Percentiles rank a stretch among this genome's conserved stretches.
Evolutionary conservation across 768 basidiomycete species (phyloP).

Genomic region (Termitomyces sp.): DNA sequence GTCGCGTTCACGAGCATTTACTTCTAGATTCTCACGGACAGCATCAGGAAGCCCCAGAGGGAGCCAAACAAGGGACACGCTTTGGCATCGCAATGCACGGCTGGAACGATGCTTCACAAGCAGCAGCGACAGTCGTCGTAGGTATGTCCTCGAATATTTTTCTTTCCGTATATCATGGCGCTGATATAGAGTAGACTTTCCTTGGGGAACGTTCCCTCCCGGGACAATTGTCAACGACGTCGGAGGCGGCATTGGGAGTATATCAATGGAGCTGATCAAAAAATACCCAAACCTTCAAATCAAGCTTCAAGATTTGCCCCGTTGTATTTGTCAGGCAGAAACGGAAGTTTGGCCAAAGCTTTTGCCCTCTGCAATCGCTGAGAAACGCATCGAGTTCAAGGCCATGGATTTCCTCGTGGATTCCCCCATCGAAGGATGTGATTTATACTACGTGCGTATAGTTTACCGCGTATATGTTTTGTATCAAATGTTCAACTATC

Average conservation of each 20-base stretch:
- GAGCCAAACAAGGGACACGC: slow-evolving; percentile 15
- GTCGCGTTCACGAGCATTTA: not conserved
- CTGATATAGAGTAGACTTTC: not conserved
- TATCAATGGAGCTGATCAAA: not conserved
- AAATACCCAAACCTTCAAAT: not conserved
- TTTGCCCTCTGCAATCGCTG: not conserved
- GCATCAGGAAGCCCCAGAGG: slow-evolving; percentile 5
- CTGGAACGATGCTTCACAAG: slow-evolving; percentile 15
- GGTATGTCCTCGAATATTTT: not conserved
- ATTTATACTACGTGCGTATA: not conserved
- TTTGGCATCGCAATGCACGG: slow-evolving; percentile 26
- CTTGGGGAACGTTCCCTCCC: not conserved
- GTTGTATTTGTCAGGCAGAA: not conserved
- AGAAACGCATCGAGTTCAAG: not conserved
- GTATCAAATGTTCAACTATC: no score
- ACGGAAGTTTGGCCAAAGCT: not conserved
- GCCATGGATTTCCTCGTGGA: not conserved
- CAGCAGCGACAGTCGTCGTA: not conserved
- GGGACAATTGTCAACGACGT: not conserved
- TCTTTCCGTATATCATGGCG: not conserved
- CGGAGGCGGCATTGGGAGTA: not conserved
- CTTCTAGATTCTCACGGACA: not conserved
- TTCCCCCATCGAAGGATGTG: not conserved
- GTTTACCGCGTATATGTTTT: not conserved
- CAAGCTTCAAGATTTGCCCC: not conserved